phyloP scores from a whole-genome alignment of 2,329 filamentous ascomycete species.

The Ophiocordyceps robertsii region DNA sequence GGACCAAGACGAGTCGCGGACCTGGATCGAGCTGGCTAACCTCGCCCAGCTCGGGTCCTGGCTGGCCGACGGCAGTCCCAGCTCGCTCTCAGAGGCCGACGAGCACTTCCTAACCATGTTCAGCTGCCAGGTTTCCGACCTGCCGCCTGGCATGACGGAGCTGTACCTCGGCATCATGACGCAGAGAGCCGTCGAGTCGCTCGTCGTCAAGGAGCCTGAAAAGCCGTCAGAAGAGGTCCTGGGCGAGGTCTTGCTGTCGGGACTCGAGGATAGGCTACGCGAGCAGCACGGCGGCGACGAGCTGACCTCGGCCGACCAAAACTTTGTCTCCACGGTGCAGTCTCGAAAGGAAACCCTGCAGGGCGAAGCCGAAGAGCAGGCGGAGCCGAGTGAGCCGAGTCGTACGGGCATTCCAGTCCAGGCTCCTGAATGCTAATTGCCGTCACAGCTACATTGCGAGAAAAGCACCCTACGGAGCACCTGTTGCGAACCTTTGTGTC shows the following conservation, averaged over 20 bases:
- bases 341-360: slow-evolving; percentile 19
- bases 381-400: slow-evolving; percentile 4
- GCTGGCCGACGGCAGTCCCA: slow-evolving; percentile 22
- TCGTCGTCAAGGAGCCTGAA: slow-evolving; percentile 35
- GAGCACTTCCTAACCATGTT: slow-evolving; percentile 31
- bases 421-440: background rate
- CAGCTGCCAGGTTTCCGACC: slow-evolving; percentile 29
- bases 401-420: no score
- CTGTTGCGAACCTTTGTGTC: slow-evolving; percentile 19
- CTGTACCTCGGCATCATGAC: slow-evolving; percentile 34
- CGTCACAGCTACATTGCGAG: slow-evolving; percentile 16
- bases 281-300: slow-evolving; percentile 16
- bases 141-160: slow-evolving; percentile 26
- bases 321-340: slow-evolving; percentile 18
- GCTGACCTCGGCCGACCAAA: slow-evolving; percentile 20
- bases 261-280: slow-evolving; percentile 36
- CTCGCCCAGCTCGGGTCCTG: slow-evolving; percentile 31
- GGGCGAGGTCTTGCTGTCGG: slow-evolving; percentile 39
- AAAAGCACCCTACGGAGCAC: slow-evolving; percentile 26
- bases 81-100: slow-evolving; percentile 27
- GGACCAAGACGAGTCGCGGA: slow-evolving; percentile 16
- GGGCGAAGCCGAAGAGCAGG: slow-evolving; percentile 11
- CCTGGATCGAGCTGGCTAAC: slow-evolving; percentile 32
- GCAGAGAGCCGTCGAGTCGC: slow-evolving; percentile 36
- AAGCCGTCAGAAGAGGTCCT: slow-evolving; percentile 37